phyloP scores from a whole-genome alignment of 2,329 filamentous ascomycete genomes.

The Ceratocystis colombiana region DNA sequence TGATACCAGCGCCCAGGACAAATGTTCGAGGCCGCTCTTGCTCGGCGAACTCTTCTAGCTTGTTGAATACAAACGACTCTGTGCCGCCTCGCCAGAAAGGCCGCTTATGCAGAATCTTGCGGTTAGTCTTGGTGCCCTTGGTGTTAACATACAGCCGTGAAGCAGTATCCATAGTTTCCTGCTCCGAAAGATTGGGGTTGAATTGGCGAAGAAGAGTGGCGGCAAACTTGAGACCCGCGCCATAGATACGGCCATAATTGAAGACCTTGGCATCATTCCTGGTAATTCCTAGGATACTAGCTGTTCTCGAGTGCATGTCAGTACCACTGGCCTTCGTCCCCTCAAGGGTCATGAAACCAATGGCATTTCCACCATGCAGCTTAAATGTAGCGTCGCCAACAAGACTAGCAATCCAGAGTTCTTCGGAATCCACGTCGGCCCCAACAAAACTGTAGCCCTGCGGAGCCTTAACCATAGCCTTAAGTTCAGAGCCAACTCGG shows the following conservation, averaged over 20 bases:
- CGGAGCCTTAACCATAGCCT: slow-evolving; percentile 90
- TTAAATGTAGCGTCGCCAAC: slow-evolving; percentile 92
- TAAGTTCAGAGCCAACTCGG: slow-evolving; percentile 89
- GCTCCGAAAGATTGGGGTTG: slow-evolving; percentile 72
- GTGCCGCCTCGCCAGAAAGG: slow-evolving; percentile 94
- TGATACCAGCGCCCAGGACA: slow-evolving; percentile 88
- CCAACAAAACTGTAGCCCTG: slow-evolving; percentile 88
- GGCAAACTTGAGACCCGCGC: slow-evolving; percentile 91
- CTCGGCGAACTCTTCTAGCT: slow-evolving; percentile 93
- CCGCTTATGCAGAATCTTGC: slow-evolving; percentile 59
- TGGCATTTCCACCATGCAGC: slow-evolving; percentile 89
- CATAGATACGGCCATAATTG: slow-evolving; percentile 97
- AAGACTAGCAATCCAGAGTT: slow-evolving; percentile 94
- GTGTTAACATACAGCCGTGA: slow-evolving; percentile 75
- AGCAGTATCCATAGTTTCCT: slow-evolving; percentile 65
- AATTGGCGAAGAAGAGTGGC: slow-evolving; percentile 85
- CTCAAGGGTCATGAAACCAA: slow-evolving; percentile 98
- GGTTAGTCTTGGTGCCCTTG: slow-evolving; percentile 76
- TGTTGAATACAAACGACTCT: slow-evolving; percentile 97
- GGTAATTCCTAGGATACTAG: slow-evolving; percentile 82
- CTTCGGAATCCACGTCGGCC: slow-evolving; percentile 93
- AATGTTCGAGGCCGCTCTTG: slow-evolving; percentile 85
- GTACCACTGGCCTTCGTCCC: slow-evolving; percentile 90
- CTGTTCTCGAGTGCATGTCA: slow-evolving; percentile 88
- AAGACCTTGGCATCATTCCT: slow-evolving; percentile 95